phyloP scores from a whole-genome alignment of 1,139 yeast species.

The Pichia sp. region DNA sequence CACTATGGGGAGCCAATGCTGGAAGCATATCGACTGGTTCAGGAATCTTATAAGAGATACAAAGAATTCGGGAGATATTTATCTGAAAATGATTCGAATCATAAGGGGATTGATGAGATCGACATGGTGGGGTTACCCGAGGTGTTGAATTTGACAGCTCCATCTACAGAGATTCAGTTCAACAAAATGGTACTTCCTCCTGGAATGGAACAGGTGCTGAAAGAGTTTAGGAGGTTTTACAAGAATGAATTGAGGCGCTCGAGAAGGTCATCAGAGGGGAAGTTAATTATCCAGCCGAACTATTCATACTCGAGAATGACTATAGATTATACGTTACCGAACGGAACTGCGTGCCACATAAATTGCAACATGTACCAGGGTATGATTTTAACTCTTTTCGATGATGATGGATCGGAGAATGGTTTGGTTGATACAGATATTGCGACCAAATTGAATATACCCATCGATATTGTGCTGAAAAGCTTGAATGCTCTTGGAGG shows the following conservation, averaged over 20 bases:
- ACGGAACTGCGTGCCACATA: neutral
- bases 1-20: neutral
- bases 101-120: neutral
- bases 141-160: neutral
- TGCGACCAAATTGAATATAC: neutral
- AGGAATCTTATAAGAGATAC: neutral
- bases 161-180: neutral
- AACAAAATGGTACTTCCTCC: neutral
- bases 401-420: slow-evolving; percentile 1
- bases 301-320: slow-evolving; percentile 6
- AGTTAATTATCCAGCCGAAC: neutral
- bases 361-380: slow-evolving; percentile 12
- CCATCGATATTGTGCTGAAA: neutral
- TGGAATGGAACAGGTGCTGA: neutral
- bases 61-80: neutral
- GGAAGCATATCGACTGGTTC: neutral
- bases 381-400: slow-evolving; percentile 8
- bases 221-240: slow-evolving; percentile 3
- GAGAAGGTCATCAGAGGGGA: neutral
- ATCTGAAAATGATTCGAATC: neutral
- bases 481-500: neutral
- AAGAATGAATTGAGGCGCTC: neutral
- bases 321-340: neutral
- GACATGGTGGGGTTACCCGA: neutral
- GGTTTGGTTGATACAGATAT: neutral